Evolutionary conservation across 2,329 filamentous ascomycete genomes (phyloP).

Genomic region (Penicillium sclerotigenum): DNA sequence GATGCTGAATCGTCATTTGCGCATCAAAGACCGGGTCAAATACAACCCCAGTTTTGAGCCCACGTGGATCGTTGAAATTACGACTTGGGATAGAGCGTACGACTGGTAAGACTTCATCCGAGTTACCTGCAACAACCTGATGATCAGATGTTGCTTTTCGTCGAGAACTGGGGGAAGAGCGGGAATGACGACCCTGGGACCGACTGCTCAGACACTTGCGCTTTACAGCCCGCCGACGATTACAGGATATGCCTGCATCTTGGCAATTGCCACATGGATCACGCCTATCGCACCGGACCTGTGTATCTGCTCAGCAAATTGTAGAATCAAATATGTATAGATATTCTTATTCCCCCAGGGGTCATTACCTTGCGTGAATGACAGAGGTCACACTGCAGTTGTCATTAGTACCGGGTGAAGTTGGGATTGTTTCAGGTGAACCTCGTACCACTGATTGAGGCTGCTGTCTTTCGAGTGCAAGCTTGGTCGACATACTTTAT

Average conservation of each 20-base stretch:
- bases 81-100: background rate
- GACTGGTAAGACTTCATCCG: background rate
- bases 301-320: background rate
- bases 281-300: conserved; percentile 25
- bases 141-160: background rate
- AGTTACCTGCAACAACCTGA: background rate
- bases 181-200: background rate
- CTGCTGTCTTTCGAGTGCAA: background rate
- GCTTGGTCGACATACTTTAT: background rate
- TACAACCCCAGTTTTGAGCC: background rate
- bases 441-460: background rate
- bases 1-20: conserved; percentile 13
- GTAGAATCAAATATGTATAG: background rate
- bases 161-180: background rate
- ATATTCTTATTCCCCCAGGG: background rate
- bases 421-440: background rate
- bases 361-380: conserved; percentile 20
- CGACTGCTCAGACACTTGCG: background rate
- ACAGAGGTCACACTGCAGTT: conserved; percentile 18
- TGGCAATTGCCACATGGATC: conserved; percentile 24
- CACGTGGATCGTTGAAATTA: background rate
- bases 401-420: background rate
- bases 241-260: conserved; percentile 18
- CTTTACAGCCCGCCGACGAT: conserved; percentile 10
- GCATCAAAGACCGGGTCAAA: conserved; percentile 16